These are phyloP conservation scores for Backusella tarrabulga DNA, from an alignment of 192 early-diverging fungal genomes.

Conservation along the genomic window DNA sequence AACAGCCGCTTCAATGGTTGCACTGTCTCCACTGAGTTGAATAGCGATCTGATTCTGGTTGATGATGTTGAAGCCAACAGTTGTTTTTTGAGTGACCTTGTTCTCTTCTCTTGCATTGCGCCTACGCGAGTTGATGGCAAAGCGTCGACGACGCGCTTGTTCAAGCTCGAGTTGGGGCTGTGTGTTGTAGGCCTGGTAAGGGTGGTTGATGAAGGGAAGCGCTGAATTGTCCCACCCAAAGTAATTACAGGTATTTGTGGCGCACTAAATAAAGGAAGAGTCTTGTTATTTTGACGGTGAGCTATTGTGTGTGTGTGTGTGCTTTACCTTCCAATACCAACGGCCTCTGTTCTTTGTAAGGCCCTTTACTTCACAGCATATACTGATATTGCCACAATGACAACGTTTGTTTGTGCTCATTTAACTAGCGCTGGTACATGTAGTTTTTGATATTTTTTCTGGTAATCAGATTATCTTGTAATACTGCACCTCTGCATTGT, in stretches of 20 bases:
- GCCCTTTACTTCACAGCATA: not conserved
- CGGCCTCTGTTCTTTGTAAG: not conserved
- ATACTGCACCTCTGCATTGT: no score
- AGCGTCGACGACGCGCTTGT: not conserved
- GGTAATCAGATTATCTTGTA: no score
- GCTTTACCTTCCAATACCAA: conserved; percentile 1
- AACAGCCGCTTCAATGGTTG: not conserved
- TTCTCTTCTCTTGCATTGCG: not conserved
- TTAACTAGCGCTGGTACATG: not conserved
- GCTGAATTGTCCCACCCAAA: not conserved
- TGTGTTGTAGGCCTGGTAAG: not conserved
- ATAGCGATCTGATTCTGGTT: not conserved
- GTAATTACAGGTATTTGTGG: not conserved
- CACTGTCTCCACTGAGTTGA: not conserved
- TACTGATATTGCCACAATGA: not conserved
- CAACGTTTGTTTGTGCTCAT: not conserved
- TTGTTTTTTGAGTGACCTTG: not conserved
- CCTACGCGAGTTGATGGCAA: not conserved
- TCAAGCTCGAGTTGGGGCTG: not conserved
- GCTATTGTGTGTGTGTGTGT: no score
- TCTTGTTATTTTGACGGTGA: not conserved
- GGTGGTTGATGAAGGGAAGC: not conserved
- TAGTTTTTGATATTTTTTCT: no score
- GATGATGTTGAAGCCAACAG: not conserved
- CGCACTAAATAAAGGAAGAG: not conserved